These are phyloP conservation scores for Mycena crocata DNA, from an alignment of 768 basidiomycete species.

Conservation along the genomic window DNA sequence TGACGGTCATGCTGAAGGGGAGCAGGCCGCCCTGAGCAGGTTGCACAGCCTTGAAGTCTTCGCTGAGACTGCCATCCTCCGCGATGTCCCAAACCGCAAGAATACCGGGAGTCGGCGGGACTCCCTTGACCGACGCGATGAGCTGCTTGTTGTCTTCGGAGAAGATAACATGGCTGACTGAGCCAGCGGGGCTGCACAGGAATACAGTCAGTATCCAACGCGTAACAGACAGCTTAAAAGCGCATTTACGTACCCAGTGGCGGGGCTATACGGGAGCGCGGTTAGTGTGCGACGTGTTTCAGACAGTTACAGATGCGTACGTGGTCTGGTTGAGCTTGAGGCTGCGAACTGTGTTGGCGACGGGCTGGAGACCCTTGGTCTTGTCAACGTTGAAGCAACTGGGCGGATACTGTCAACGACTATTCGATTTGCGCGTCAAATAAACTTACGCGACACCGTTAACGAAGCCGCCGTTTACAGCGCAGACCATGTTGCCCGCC, in stretches of 20 bases:
- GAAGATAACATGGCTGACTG: conserved; percentile 59
- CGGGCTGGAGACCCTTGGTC: conserved; percentile 51
- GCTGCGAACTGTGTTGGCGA: conserved; percentile 54
- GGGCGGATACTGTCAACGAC: background rate
- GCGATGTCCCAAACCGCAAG: conserved; percentile 63
- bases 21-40: conserved; percentile 56
- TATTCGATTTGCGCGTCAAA: background rate
- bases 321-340: conserved; percentile 63
- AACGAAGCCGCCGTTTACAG: conserved; percentile 56
- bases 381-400: conserved; percentile 60
- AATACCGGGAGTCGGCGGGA: conserved; percentile 60
- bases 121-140: conserved; percentile 61
- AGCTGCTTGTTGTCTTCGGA: conserved; percentile 56
- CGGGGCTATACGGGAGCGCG: conserved; percentile 40
- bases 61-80: conserved; percentile 56
- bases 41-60: conserved; percentile 49
- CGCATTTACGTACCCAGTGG: conserved; percentile 46
- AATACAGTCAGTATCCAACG: background rate
- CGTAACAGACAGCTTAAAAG: background rate
- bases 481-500: conserved; percentile 48
- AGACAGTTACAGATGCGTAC: conserved; percentile 1
- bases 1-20: conserved; percentile 62
- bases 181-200: conserved; percentile 49
- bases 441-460: conserved; percentile 55
- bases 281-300: conserved; percentile 2